These are phyloP conservation scores for Coemansia sp. DNA, from an alignment of 192 early-diverging fungal genomes.

Conservation along the genomic window DNA sequence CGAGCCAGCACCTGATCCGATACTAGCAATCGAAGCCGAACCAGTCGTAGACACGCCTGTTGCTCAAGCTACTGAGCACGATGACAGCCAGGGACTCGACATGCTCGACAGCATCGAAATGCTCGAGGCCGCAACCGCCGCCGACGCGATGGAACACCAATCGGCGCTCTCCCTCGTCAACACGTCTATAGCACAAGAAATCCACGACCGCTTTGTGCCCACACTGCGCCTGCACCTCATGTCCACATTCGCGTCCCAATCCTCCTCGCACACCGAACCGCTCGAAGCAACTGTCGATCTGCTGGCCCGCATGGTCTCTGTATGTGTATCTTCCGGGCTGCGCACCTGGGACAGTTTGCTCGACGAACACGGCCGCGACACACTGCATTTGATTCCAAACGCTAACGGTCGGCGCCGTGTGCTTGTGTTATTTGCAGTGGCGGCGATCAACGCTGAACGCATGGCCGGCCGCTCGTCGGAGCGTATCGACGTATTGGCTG, in stretches of 20 bases:
- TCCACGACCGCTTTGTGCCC: conserved; percentile 38
- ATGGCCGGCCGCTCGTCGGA: conserved; percentile 8
- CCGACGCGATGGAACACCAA: conserved; percentile 33
- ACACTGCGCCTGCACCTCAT: conserved; percentile 34
- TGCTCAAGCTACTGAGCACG: background rate
- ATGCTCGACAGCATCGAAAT: conserved; percentile 39
- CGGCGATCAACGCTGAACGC: conserved; percentile 9
- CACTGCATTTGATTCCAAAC: conserved; percentile 32
- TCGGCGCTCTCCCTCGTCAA: conserved; percentile 18
- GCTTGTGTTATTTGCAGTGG: conserved; percentile 28
- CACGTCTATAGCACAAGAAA: conserved; percentile 5
- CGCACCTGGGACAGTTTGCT: conserved; percentile 53
- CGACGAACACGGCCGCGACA: conserved; percentile 49
- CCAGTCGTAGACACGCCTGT: background rate
- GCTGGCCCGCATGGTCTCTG: conserved; percentile 29
- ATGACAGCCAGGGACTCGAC: conserved; percentile 30
- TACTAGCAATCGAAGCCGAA: background rate
- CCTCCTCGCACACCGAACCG: background rate
- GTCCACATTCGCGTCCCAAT: conserved; percentile 15
- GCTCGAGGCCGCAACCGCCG: conserved; percentile 28
- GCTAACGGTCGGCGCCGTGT: conserved; percentile 31
- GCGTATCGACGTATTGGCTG: conserved; percentile 13
- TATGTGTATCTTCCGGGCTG: conserved; percentile 36
- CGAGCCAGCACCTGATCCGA: background rate
- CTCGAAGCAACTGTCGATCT: conserved; percentile 14